phyloP scores from a whole-genome alignment of 768 basidiomycete genomes.

The Termitomyces sp. region DNA sequence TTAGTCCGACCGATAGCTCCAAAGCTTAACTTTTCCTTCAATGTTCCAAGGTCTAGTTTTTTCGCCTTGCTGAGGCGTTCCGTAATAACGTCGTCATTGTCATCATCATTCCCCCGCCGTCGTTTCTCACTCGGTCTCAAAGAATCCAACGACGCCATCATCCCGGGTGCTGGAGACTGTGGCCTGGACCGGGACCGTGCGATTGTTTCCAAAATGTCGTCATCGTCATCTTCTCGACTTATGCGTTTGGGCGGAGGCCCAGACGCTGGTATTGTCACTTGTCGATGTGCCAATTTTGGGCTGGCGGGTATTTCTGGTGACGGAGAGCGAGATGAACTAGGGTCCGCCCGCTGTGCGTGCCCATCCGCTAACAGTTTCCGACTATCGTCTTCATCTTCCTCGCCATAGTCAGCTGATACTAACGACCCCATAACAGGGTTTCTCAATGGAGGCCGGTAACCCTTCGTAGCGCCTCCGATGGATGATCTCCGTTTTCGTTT shows the following conservation, averaged over 20 bases:
- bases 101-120: slow-evolving; percentile 65
- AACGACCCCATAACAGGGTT: slow-evolving; percentile 55
- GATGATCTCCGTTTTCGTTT: slow-evolving; percentile 58
- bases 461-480: slow-evolving; percentile 36
- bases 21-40: slow-evolving; percentile 31
- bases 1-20: slow-evolving; percentile 30
- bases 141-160: slow-evolving; percentile 31
- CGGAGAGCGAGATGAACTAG: slow-evolving; percentile 24
- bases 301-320: slow-evolving; percentile 30
- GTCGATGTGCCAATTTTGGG: slow-evolving; percentile 33
- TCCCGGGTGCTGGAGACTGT: slow-evolving; percentile 31
- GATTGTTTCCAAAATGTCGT: slow-evolving; percentile 56
- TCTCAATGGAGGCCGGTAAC: slow-evolving; percentile 44
- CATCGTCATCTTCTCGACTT: slow-evolving; percentile 42
- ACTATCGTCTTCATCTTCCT: slow-evolving; percentile 49
- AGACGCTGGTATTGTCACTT: slow-evolving; percentile 23
- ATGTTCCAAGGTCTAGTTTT: slow-evolving; percentile 44
- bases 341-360: slow-evolving; percentile 10
- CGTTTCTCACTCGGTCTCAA: slow-evolving; percentile 66
- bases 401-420: slow-evolving; percentile 59
- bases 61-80: slow-evolving; percentile 60
- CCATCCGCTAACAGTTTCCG: slow-evolving; percentile 1
- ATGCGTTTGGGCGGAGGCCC: slow-evolving; percentile 42
- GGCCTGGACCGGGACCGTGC: slow-evolving; percentile 35
- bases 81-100: slow-evolving; percentile 65